Conservation (phyloP, 208 protist genomes). For the Acanthamoeba sp. region DNA sequence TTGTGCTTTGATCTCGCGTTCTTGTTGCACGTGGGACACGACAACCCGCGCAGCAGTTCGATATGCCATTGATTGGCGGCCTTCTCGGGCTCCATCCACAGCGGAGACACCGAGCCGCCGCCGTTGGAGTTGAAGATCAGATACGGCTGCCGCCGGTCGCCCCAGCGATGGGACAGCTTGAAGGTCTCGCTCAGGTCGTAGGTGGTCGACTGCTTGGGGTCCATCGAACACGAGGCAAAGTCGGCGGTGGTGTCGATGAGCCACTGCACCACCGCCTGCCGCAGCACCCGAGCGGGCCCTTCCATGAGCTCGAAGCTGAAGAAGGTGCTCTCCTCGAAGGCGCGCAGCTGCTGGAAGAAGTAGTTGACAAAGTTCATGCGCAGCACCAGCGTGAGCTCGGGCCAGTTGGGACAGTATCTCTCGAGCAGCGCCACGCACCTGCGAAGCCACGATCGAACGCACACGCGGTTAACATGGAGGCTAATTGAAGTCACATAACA, state of each 20-base stretch:
- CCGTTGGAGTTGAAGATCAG: conserved; percentile 43
- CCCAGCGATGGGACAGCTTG: conserved; percentile 31
- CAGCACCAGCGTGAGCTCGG: conserved; percentile 19
- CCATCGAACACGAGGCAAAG: conserved; percentile 57
- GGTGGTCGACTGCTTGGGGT: conserved; percentile 22
- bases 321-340: conserved; percentile 48
- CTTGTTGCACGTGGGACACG: conserved; percentile 6
- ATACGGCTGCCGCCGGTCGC: conserved; percentile 7
- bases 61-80: neutral
- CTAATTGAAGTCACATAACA: no score
- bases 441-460: no score
- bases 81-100: conserved; percentile 19
- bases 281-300: neutral
- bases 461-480: no score
- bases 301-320: neutral
- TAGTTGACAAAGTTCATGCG: conserved; percentile 65
- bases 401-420: conserved; percentile 43
- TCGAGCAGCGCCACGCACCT: conserved; percentile 17
- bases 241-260: conserved; percentile 51
- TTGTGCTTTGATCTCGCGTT: neutral
- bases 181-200: conserved; percentile 66
- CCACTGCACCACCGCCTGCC: conserved; percentile 36
- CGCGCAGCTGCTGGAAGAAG: conserved; percentile 63
- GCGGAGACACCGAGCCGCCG: conserved; percentile 29
- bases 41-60: neutral